Percentiles rank a stretch among this genome's conserved stretches.
phyloP scores from a whole-genome alignment of 2,329 filamentous ascomycete genomes.

The Dactylellina leptospora region DNA sequence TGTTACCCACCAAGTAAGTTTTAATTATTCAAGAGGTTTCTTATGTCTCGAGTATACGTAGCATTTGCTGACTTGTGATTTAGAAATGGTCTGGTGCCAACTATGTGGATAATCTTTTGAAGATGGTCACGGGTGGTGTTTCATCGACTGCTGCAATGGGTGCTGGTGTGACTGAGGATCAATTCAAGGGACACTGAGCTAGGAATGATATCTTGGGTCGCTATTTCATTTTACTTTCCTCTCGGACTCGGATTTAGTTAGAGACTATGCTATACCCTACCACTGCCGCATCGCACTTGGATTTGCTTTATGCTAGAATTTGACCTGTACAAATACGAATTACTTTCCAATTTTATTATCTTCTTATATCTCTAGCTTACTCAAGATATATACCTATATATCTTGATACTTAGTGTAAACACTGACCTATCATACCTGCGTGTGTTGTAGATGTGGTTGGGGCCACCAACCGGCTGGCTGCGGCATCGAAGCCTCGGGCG shows the following conservation, averaged over 20 bases:
- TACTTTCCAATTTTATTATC: neutral
- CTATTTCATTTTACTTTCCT: slow-evolving; percentile 54
- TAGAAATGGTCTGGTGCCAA: slow-evolving; percentile 92
- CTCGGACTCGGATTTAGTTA: slow-evolving; percentile 3
- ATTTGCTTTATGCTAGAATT: neutral
- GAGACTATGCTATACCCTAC: slow-evolving; percentile 11
- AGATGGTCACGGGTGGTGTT: slow-evolving; percentile 95
- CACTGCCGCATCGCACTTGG: neutral
- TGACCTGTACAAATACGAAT: slow-evolving; percentile 10
- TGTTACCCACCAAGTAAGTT: slow-evolving; percentile 81
- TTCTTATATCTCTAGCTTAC: no score
- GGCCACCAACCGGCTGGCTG: slow-evolving; percentile 2
- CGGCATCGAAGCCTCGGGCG: slow-evolving; percentile 11
- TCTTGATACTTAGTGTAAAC: no score
- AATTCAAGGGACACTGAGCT: slow-evolving; percentile 75
- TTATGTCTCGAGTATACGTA: neutral
- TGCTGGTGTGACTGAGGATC: slow-evolving; percentile 95
- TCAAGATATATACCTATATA: no score
- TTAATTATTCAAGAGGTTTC: neutral
- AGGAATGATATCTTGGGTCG: neutral
- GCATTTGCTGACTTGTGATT: slow-evolving; percentile 5
- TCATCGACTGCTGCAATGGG: slow-evolving; percentile 95
- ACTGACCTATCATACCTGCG: neutral
- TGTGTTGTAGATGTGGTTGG: slow-evolving; percentile 24
- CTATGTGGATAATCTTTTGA: slow-evolving; percentile 92